These are phyloP conservation scores for Postia placenta DNA, from an alignment of 768 basidiomycete genomes.

Conservation along the genomic window DNA sequence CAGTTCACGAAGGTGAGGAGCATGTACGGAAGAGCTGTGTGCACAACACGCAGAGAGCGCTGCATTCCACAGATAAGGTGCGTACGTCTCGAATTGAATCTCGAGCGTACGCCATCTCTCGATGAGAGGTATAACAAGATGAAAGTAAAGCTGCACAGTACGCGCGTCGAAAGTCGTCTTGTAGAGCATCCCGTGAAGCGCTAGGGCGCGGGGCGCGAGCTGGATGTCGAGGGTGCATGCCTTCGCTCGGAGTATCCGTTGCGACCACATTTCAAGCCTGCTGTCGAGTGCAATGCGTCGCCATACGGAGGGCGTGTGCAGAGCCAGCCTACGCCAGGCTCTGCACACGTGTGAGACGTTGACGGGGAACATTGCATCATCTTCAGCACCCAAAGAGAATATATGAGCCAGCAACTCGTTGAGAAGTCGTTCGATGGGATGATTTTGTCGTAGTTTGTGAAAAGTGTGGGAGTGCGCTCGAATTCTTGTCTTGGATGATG, in stretches of 20 bases:
- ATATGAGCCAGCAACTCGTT: constrained; percentile 58
- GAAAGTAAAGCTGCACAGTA: constrained; percentile 56
- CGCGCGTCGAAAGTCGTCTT: constrained; percentile 35
- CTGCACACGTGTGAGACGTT: constrained; percentile 65
- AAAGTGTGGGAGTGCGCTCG: constrained; percentile 1
- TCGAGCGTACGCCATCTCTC: constrained; percentile 58
- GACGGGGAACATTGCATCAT: constrained; percentile 52
- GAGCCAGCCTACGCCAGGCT: constrained; percentile 54
- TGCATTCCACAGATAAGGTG: constrained; percentile 65
- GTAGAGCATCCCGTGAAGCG: constrained; percentile 10
- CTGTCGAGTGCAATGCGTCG: constrained; percentile 47
- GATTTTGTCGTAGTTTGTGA: constrained; percentile 21
- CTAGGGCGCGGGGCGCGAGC: constrained; percentile 23
- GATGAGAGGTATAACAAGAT: constrained; percentile 42
- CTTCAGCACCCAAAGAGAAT: constrained; percentile 54
- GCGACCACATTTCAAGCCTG: constrained; percentile 52
- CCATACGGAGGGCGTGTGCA: constrained; percentile 62
- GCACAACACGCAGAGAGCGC: constrained; percentile 51
- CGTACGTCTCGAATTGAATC: constrained; percentile 46
- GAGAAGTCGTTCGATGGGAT: constrained; percentile 55
- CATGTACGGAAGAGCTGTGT: constrained; percentile 28
- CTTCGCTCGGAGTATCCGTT: constrained; percentile 53
- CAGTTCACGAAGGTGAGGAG: constrained; percentile 45
- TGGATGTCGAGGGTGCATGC: constrained; percentile 58
- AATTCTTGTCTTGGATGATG: too few relatives aligned